Percentiles rank a stretch among this genome's conserved stretches.
These are phyloP conservation scores for Aureobasidium lini DNA, from an alignment of 2,329 filamentous ascomycete species.

Conservation along the genomic window DNA sequence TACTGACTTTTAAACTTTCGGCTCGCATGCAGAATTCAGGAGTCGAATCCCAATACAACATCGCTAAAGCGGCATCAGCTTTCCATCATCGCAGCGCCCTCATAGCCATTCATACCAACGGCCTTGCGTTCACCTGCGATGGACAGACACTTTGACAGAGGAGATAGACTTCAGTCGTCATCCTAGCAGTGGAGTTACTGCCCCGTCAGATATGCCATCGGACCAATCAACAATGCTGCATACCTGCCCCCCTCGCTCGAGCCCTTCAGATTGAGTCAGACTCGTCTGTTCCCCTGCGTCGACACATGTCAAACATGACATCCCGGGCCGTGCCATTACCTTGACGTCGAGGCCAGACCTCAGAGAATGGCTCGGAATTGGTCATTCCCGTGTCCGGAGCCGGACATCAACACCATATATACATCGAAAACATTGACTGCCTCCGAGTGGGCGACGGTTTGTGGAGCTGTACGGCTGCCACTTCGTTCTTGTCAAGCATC, in stretches of 20 bases:
- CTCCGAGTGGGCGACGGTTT: background rate
- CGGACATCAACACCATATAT: background rate
- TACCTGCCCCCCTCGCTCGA: background rate
- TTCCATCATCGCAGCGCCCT: background rate
- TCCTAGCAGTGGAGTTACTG: background rate
- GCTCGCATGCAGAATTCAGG: slow-evolving; percentile 7
- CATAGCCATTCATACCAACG: background rate
- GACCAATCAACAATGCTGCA: background rate
- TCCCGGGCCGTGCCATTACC: slow-evolving; percentile 1
- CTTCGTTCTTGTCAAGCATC: no score
- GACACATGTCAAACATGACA: slow-evolving; percentile 8
- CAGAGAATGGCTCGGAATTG: background rate
- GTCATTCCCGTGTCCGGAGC: background rate
- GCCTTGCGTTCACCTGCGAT: background rate
- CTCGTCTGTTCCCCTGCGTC: background rate
- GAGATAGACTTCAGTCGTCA: background rate
- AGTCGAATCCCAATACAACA: background rate
- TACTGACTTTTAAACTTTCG: background rate
- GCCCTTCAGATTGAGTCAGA: background rate
- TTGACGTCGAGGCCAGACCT: background rate
- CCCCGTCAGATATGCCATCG: background rate
- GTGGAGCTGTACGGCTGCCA: background rate
- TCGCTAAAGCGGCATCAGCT: background rate
- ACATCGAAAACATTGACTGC: background rate
- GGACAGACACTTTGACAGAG: background rate